phyloP scores from a whole-genome alignment of 257 asterid species.

The Capsicum rhomboideum region DNA sequence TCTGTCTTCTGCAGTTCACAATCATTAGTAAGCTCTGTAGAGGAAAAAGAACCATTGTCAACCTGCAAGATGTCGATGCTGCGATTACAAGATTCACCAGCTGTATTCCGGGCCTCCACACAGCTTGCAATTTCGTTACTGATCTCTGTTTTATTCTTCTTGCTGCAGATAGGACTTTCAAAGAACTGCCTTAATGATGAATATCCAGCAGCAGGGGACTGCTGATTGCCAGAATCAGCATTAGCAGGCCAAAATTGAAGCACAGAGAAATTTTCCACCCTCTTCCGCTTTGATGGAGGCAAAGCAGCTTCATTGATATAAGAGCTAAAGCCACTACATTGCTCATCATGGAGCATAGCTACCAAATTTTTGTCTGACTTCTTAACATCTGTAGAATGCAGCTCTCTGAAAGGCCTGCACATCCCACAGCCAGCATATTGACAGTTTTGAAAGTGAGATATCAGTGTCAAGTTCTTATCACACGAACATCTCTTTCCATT shows the following conservation, averaged over 20 bases:
- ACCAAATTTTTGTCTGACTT: conserved; percentile 4
- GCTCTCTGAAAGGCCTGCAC: conserved; percentile 29
- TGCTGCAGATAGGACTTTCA: conserved; percentile 7
- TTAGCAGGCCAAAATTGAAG: conserved; percentile 16
- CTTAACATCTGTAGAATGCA: conserved; percentile 17
- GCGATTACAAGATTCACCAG: conserved; percentile 18
- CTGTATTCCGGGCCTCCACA: conserved; percentile 2
- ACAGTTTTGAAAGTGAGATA: conserved; percentile 39
- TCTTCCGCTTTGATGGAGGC: conserved; percentile 35
- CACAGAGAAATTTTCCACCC: conserved; percentile 14
- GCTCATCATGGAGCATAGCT: conserved; percentile 9
- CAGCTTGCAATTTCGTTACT: conserved; percentile 8
- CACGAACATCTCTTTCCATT: conserved; percentile 25
- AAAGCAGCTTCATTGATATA: conserved; percentile 10
- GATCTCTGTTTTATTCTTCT: neutral
- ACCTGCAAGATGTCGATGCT: conserved; percentile 6
- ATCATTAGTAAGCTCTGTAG: conserved; percentile 15
- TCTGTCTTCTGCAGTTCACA: conserved; percentile 17
- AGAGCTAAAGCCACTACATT: conserved; percentile 11
- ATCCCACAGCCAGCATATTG: conserved; percentile 13
- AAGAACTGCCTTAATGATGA: neutral
- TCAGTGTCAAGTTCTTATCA: conserved; percentile 5
- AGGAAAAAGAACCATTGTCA: conserved; percentile 13
- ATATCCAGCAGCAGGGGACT: neutral
- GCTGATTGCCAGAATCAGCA: conserved; percentile 9